Evolutionary conservation across 352 stramenopile species (phyloP).

Genomic region (Phytophthora pinifolia): DNA sequence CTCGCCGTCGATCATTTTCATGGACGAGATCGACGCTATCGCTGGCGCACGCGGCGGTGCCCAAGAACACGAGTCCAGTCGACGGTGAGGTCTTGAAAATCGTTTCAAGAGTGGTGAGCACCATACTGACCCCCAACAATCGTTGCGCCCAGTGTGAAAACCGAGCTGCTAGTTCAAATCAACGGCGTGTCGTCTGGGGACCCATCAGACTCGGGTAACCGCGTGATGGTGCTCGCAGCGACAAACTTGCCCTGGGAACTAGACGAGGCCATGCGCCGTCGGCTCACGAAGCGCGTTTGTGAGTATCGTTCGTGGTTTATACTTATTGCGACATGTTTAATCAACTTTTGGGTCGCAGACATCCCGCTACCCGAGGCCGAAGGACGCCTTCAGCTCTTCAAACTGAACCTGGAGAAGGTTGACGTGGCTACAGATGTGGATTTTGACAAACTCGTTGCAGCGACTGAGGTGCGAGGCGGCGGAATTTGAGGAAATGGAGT

Average conservation of each 20-base stretch:
- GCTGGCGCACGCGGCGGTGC: conserved; percentile 64
- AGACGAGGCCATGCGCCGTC: conserved; percentile 94
- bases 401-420: conserved; percentile 78
- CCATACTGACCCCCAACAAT: neutral
- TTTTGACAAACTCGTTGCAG: conserved; percentile 68
- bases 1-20: conserved; percentile 96
- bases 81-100: conserved; percentile 39
- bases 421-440: conserved; percentile 83
- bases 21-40: conserved; percentile 98
- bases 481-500: neutral
- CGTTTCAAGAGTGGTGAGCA: neutral
- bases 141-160: conserved; percentile 88
- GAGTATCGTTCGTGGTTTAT: conserved; percentile 7
- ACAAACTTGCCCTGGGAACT: conserved; percentile 97
- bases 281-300: conserved; percentile 96
- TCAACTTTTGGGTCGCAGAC: conserved; percentile 21
- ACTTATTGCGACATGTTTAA: neutral
- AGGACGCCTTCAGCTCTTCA: conserved; percentile 68
- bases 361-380: conserved; percentile 60
- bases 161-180: conserved; percentile 98
- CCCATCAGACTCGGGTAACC: conserved; percentile 38
- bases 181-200: conserved; percentile 88
- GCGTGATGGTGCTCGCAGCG: conserved; percentile 92
- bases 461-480: conserved; percentile 49
- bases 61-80: conserved; percentile 81